phyloP scores from a whole-genome alignment of 2,329 filamentous ascomycete species.

The Chalaropsis thielavioides region DNA sequence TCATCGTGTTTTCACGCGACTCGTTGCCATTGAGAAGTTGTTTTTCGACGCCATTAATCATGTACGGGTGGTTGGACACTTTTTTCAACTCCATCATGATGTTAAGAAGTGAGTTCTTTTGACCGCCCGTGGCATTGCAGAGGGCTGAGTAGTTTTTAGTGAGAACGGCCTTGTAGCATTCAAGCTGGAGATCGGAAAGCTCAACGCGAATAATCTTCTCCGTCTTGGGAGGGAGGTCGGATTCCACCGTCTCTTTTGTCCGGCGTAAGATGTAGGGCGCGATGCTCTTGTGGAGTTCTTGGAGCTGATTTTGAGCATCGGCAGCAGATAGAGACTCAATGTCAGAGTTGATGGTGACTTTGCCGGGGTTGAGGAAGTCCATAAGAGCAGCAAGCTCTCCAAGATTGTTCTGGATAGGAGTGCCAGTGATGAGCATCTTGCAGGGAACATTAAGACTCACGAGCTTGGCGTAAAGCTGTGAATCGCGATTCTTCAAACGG shows the following conservation, averaged over 20 bases:
- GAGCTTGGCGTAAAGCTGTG: constrained; percentile 76
- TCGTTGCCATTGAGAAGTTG: constrained; percentile 68
- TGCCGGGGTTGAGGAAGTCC: constrained; percentile 94
- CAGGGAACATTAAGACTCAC: constrained; percentile 76
- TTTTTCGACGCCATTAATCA: constrained; percentile 90
- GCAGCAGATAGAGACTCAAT: constrained; percentile 65
- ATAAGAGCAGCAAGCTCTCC: constrained; percentile 83
- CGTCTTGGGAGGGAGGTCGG: constrained; percentile 87
- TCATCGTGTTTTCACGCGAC: constrained; percentile 77
- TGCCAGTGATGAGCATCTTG: constrained; percentile 87
- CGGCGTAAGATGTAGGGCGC: constrained; percentile 89
- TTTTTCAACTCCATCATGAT: constrained; percentile 99
- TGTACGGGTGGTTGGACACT: constrained; percentile 95
- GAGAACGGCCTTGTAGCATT: constrained; percentile 98
- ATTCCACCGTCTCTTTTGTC: constrained; percentile 95
- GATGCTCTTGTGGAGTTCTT: constrained; percentile 71
- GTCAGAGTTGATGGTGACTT: constrained; percentile 79
- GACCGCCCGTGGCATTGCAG: constrained; percentile 75
- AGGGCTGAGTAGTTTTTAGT: constrained; percentile 92
- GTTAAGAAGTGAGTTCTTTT: constrained; percentile 89
- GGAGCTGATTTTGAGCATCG: constrained; percentile 74
- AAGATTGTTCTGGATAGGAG: constrained; percentile 92
- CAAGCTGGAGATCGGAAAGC: constrained; percentile 85
- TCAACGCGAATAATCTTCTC: constrained; percentile 99
- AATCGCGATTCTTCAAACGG: constrained; percentile 89